Conservation (phyloP, 345 rosid genomes). For the thale cress (Arabidopsis thaliana) region DNA sequence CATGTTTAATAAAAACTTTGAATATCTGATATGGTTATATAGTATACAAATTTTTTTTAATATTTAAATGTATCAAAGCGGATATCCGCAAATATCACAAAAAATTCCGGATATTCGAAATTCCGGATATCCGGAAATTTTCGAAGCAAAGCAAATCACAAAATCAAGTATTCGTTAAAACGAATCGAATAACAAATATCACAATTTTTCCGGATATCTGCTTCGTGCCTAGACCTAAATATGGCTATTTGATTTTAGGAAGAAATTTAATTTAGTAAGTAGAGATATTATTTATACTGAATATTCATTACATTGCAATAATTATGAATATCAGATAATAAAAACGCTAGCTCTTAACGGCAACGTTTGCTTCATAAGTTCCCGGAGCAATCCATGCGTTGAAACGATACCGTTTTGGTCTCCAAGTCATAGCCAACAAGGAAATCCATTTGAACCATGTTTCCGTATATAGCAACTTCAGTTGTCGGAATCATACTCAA, state of each 20-base stretch:
- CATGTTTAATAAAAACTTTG: too few relatives aligned
- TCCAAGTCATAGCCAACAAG: conserved; percentile 58
- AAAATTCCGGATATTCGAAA: too few relatives aligned
- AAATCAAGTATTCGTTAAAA: too few relatives aligned
- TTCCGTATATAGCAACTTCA: conserved; percentile 52
- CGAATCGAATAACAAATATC: too few relatives aligned
- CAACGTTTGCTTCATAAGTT: not conserved
- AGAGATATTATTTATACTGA: conserved; percentile 10
- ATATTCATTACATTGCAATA: conserved; percentile 8
- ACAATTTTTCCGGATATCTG: too few relatives aligned
- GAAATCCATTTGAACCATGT: conserved; percentile 59
- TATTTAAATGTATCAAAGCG: too few relatives aligned
- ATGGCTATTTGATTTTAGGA: not conserved
- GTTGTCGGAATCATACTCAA: conserved; percentile 45
- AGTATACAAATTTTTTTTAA: too few relatives aligned
- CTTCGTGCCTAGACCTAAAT: too few relatives aligned
- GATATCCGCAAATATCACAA: too few relatives aligned
- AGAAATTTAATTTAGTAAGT: conserved; percentile 17
- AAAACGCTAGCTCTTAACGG: not conserved
- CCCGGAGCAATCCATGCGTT: conserved; percentile 51
- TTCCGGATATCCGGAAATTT: too few relatives aligned
- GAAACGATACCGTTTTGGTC: conserved; percentile 49
- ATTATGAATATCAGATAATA: conserved; percentile 10
- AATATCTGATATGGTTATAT: too few relatives aligned
- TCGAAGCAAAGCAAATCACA: too few relatives aligned